Evolutionary conservation across 768 basidiomycete species (phyloP).

Genomic region (Kwoniella heveanensis): DNA sequence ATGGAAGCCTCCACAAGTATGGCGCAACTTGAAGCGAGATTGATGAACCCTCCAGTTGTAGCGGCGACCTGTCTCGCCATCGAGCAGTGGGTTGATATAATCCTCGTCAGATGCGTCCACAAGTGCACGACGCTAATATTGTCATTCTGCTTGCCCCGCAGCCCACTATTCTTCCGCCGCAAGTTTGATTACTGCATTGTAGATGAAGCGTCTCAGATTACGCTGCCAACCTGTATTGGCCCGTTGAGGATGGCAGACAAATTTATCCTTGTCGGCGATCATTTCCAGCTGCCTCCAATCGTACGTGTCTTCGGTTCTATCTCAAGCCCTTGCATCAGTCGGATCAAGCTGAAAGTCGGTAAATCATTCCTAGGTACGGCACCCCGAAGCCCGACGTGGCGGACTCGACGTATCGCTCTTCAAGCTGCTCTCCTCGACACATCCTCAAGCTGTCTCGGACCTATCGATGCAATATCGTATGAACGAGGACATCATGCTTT

Average conservation of each 20-base stretch:
- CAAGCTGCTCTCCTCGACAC: slow-evolving; percentile 79
- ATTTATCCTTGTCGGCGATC: slow-evolving; percentile 95
- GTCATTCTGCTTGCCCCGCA: slow-evolving; percentile 56
- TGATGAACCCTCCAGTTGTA: slow-evolving; percentile 87
- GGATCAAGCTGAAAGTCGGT: no score
- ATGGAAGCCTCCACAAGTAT: slow-evolving; percentile 66
- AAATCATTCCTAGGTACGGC: slow-evolving; percentile 73
- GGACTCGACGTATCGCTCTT: slow-evolving; percentile 91
- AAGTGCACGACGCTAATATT: no score
- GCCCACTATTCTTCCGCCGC: slow-evolving; percentile 79
- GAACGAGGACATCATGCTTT: slow-evolving; percentile 92
- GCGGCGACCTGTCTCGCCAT: slow-evolving; percentile 93
- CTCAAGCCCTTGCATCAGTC: no score
- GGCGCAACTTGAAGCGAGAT: slow-evolving; percentile 77
- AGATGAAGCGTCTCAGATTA: slow-evolving; percentile 97
- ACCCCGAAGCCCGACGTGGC: slow-evolving; percentile 72
- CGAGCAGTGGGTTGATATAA: slow-evolving; percentile 72
- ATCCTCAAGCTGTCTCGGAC: slow-evolving; percentile 81
- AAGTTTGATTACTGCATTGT: slow-evolving; percentile 96
- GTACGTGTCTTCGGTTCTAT: slow-evolving; percentile 60
- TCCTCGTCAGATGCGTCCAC: neutral
- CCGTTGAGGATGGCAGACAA: slow-evolving; percentile 85
- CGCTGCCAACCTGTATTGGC: slow-evolving; percentile 90
- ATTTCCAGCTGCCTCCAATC: slow-evolving; percentile 93
- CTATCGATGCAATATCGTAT: slow-evolving; percentile 90